These are phyloP conservation scores for maize (Zea mays) DNA, from an alignment of 176 grass and related monocot species.

Conservation along the genomic window Zm-B73-REFERENCE-NAM-5.0 NC_050102.1:151902501-151903000, in stretches of 20 bases:
- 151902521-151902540: conserved; percentile 16
- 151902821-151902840: neutral
- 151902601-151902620: neutral
- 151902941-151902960: conserved; percentile 13
- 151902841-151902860: neutral
- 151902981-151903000: neutral
- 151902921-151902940: neutral
- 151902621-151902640: neutral
- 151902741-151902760: neutral
- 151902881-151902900: neutral
- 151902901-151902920: neutral
- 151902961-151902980: neutral
- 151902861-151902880: neutral
- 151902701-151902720: neutral
- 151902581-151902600: conserved; percentile 21
- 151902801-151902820: neutral
- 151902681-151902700: neutral
- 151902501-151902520: neutral
- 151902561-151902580: neutral
- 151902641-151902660: neutral
- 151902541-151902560: neutral
- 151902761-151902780: neutral
- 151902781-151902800: neutral
- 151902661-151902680: neutral
- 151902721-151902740: neutral